Conservation (phyloP, 257 asterid species). For the Fraxinus americana region DNA sequence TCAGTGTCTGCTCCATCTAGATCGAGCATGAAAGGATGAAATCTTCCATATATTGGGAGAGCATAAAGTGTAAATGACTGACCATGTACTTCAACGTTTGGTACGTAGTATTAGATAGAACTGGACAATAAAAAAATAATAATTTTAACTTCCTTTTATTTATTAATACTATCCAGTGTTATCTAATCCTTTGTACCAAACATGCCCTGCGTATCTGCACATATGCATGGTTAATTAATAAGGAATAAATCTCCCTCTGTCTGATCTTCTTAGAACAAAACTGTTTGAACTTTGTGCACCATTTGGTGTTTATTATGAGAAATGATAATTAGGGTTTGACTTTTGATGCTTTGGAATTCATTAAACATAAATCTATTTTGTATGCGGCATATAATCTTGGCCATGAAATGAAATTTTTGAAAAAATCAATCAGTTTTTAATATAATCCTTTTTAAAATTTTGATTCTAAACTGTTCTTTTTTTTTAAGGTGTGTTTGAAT, state of each 20-base stretch:
- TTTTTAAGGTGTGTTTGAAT: too few species aligned
- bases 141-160: neutral
- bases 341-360: conserved; percentile 8
- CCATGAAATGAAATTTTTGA: neutral
- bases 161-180: neutral
- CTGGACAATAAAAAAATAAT: neutral
- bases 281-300: conserved; percentile 32
- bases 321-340: conserved; percentile 34
- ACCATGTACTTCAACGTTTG: conserved; percentile 14
- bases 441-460: neutral
- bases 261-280: conserved; percentile 10
- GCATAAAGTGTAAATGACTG: conserved; percentile 24
- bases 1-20: conserved; percentile 13
- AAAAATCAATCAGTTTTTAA: neutral
- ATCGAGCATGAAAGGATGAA: conserved; percentile 27
- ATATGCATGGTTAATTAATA: neutral
- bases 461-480: neutral
- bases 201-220: neutral
- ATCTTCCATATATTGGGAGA: conserved; percentile 26
- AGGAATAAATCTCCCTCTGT: conserved; percentile 28
- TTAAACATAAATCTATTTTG: neutral
- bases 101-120: neutral
- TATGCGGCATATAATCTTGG: neutral
- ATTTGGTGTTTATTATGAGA: conserved; percentile 24
- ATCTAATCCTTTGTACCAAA: neutral